phyloP scores from a whole-genome alignment of 2,329 filamentous ascomycete genomes.

The Hymenoscyphus infarciens region DNA sequence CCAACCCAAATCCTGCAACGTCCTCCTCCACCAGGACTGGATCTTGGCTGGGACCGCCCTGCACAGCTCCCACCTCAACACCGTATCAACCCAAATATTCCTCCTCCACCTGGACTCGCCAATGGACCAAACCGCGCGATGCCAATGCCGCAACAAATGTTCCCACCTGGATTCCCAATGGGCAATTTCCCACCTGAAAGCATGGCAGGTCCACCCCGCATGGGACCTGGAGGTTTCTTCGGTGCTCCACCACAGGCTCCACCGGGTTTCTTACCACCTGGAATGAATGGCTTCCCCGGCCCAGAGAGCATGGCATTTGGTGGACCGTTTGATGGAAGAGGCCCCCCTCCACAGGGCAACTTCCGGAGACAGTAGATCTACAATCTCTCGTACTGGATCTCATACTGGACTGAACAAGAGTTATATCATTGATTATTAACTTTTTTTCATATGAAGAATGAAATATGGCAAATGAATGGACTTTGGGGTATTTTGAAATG shows the following conservation, averaged over 20 bases:
- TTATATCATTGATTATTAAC: neutral
- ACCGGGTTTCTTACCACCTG: constrained; percentile 52
- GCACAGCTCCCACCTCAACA: constrained; percentile 39
- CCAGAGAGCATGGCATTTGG: constrained; percentile 49
- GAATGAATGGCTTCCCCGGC: constrained; percentile 55
- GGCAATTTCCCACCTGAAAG: constrained; percentile 46
- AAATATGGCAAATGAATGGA: neutral
- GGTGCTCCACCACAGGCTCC: constrained; percentile 42
- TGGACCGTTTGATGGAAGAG: constrained; percentile 51
- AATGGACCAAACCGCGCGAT: constrained; percentile 39
- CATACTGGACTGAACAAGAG: too few species aligned
- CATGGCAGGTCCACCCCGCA: constrained; percentile 47
- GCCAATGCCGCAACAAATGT: constrained; percentile 54
- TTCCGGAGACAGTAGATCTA: constrained; percentile 39
- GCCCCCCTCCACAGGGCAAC: constrained; percentile 49
- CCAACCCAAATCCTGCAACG: constrained; percentile 64
- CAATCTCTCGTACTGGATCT: neutral
- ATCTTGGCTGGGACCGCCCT: constrained; percentile 44
- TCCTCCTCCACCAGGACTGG: constrained; percentile 57
- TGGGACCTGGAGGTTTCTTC: constrained; percentile 37
- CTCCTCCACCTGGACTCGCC: constrained; percentile 55
- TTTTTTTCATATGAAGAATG: neutral
- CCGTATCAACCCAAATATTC: constrained; percentile 49
- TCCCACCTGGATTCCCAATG: constrained; percentile 58
- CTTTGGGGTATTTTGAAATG: neutral